Evolutionary conservation across 352 stramenopile genomes (phyloP).

Genomic region (Plasmopara muralis): DNA sequence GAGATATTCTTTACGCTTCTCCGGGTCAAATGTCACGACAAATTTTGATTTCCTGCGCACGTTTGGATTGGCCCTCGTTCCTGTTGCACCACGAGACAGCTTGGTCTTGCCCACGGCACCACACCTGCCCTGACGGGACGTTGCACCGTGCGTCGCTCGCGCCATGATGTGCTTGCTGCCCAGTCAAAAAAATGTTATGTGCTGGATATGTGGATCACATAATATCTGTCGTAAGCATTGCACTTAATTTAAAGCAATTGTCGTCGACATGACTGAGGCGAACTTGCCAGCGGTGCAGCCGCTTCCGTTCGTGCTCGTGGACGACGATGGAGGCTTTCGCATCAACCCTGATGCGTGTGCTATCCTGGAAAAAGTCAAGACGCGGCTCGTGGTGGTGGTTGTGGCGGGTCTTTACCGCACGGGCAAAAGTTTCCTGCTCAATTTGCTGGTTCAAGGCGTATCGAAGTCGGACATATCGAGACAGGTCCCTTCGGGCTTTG

Average conservation of each 20-base stretch:
- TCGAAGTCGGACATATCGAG: neutral
- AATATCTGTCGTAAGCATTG: conserved; percentile 9
- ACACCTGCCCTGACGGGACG: conserved; percentile 28
- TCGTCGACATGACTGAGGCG: conserved; percentile 21
- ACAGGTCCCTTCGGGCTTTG: conserved; percentile 44
- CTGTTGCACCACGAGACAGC: conserved; percentile 16
- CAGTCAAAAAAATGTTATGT: conserved; percentile 13
- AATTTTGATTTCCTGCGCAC: conserved; percentile 82
- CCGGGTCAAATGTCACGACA: conserved; percentile 78
- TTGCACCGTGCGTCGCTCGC: conserved; percentile 12
- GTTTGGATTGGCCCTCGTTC: conserved; percentile 30
- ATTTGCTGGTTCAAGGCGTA: conserved; percentile 56
- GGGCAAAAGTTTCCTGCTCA: conserved; percentile 88
- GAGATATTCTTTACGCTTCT: conserved; percentile 84
- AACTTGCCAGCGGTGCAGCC: conserved; percentile 33
- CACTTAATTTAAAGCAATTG: neutral
- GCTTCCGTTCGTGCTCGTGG: conserved; percentile 76
- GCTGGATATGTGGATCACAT: neutral
- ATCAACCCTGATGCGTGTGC: conserved; percentile 69
- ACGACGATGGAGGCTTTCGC: conserved; percentile 69
- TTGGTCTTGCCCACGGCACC: conserved; percentile 21
- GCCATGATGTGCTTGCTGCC: conserved; percentile 11
- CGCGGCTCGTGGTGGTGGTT: conserved; percentile 77
- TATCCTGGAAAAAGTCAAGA: conserved; percentile 64
- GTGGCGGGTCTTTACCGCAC: conserved; percentile 86